These are phyloP conservation scores for Chlorokybus atmophyticus DNA, from an alignment of 139 green algal species.

Conservation along the genomic window DNA sequence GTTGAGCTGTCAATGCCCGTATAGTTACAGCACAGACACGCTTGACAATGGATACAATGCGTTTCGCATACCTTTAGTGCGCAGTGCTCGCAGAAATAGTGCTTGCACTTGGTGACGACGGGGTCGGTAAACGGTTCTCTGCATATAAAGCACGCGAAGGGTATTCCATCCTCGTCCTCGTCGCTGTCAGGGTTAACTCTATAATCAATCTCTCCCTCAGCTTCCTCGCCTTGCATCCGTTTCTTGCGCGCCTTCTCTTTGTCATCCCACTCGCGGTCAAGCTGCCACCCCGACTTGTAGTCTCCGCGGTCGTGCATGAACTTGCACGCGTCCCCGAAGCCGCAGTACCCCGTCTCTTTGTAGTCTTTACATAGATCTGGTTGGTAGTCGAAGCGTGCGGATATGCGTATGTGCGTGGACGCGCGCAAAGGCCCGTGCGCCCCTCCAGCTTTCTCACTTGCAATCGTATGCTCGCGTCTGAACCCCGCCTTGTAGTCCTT, in stretches of 20 bases:
- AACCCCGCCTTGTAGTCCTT: conserved; percentile 26
- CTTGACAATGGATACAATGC: no score
- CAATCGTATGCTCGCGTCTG: conserved; percentile 22
- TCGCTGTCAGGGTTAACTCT: neutral
- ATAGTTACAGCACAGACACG: no score
- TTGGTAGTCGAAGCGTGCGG: conserved; percentile 86
- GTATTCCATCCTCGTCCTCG: conserved; percentile 66
- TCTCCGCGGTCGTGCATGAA: conserved; percentile 97
- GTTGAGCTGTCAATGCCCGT: no score
- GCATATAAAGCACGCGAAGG: conserved; percentile 91
- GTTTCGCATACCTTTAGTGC: conserved; percentile 55
- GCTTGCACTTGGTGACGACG: conserved; percentile 81
- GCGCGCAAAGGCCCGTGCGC: conserved; percentile 65
- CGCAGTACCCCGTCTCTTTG: conserved; percentile 68
- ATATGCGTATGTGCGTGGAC: conserved; percentile 48
- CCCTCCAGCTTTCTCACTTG: conserved; percentile 18
- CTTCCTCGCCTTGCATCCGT: conserved; percentile 22
- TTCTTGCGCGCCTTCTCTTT: conserved; percentile 73
- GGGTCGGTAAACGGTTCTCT: conserved; percentile 67
- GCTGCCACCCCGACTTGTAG: conserved; percentile 81
- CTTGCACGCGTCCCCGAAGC: conserved; percentile 95
- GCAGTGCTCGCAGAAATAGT: conserved; percentile 98
- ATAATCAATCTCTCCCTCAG: conserved; percentile 34
- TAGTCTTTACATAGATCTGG: conserved; percentile 99
- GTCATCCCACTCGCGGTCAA: conserved; percentile 76